A percentile compares a stretch with the other conserved stretches of the same genome.
Conservation (phyloP, 2,329 filamentous ascomycete species). For the Apiospora pterosperma region DNA sequence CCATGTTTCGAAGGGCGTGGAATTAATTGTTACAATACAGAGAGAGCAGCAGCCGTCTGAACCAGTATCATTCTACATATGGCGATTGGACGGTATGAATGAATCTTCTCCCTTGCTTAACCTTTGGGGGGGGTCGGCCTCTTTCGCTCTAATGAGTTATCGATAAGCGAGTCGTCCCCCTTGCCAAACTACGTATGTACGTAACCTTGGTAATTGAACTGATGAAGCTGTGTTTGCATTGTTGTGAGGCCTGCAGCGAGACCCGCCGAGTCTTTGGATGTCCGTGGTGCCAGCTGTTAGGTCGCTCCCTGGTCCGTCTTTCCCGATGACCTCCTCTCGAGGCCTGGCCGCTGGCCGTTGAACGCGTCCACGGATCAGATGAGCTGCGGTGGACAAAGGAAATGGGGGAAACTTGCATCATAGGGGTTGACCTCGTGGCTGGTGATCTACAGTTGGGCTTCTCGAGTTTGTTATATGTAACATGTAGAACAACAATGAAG, state of each 20-base stretch:
- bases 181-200: neutral
- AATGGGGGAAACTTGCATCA: neutral
- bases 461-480: neutral
- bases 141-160: too few species aligned
- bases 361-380: neutral
- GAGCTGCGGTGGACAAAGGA: slow-evolving; percentile 1
- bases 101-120: too few species aligned
- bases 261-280: neutral
- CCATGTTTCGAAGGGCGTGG: neutral
- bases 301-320: neutral
- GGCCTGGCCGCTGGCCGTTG: slow-evolving; percentile 1
- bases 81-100: neutral
- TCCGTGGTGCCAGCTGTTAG: neutral
- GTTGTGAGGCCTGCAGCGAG: neutral
- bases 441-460: neutral
- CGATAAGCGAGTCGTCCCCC: too few species aligned
- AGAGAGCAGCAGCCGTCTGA: neutral
- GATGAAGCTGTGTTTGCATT: too few species aligned
- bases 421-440: neutral
- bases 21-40: neutral
- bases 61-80: too few species aligned
- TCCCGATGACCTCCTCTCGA: neutral
- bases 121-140: too few species aligned
- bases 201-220: too few species aligned
- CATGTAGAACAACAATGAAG: neutral